Base-by-base conservation (phyloP, 108 stramenopile genomes). In the Cyclotella baltica region DNA sequence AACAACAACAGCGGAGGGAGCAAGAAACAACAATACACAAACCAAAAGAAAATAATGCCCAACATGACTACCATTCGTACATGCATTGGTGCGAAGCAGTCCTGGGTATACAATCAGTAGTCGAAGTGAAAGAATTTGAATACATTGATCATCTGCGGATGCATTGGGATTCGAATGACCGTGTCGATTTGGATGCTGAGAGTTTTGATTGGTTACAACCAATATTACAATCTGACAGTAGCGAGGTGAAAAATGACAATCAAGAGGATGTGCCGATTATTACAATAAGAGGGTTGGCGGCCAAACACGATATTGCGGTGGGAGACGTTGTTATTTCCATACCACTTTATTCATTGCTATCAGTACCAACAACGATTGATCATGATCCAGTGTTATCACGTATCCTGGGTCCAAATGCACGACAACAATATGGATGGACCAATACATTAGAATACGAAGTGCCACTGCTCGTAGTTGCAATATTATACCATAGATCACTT, bases 241-340 rank as follows among this genome's bases (percentile, higher is more conserved):
- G 52, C 20, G 20, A 19, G 40, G 56, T 4, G 9, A 43, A 46
- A 50, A 23, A 43, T 19, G 0, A 43, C 10, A 78, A 22, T 35
- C 19, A 2, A 75, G 29, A 37, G 53, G 52, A 33, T 34, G 23
- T 82, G n/a, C 73, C 80, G 52, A 83, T 71, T 4, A 83, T 88
- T 27, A 56, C 66, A 1, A 89, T 92, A 20, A 81, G 94, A 61
- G 94, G 94, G 30, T 61, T 95, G 57, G 89, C 88, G 23, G 93
- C 93, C 27, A 77, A 84, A 43, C 73, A 75, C 46, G 76, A 89
- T 35, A 88, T 94, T 43, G 18, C 68, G 43, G 48, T 58, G 2
- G 94, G 94, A 19, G 90, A 92, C 56, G 62, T 89, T 25, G 77
- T 95, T 43, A 82, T 95, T 25, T 85, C 81, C 28, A 91, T 95